Percentiles rank a stretch among this genome's conserved stretches.
Evolutionary conservation across 345 rosid species (phyloP).

Genomic region (Eucalyptus guilfoylei): DNA sequence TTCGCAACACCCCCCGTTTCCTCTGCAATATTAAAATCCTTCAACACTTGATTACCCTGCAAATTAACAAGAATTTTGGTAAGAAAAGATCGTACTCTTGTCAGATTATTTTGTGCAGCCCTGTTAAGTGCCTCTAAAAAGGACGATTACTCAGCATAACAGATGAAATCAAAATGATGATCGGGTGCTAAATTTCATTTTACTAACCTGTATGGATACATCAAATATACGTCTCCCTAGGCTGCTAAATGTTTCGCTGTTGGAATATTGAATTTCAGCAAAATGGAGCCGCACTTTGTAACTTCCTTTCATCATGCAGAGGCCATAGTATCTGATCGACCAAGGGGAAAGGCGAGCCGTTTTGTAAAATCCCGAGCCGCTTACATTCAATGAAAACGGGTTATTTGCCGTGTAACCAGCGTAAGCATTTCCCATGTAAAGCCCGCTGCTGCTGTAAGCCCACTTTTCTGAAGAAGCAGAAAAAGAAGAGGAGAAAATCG

Average conservation of each 20-base stretch:
- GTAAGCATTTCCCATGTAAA: not conserved
- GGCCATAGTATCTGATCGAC: slow-evolving; percentile 72
- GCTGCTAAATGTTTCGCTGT: slow-evolving; percentile 39
- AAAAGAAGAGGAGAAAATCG: slow-evolving; percentile 7
- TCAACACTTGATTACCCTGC: slow-evolving; percentile 42
- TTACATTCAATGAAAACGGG: slow-evolving; percentile 11
- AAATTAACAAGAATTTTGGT: not conserved
- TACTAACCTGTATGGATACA: slow-evolving; percentile 53
- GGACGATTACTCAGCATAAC: not conserved
- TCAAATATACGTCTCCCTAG: slow-evolving; percentile 63
- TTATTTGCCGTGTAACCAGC: slow-evolving; percentile 6
- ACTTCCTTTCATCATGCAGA: slow-evolving; percentile 45
- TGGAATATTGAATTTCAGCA: slow-evolving; percentile 74
- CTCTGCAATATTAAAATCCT: slow-evolving; percentile 53
- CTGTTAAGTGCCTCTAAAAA: not conserved
- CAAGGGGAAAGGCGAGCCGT: slow-evolving; percentile 63
- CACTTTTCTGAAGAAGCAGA: slow-evolving; percentile 12
- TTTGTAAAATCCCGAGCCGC: slow-evolving; percentile 18
- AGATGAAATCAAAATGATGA: not conserved
- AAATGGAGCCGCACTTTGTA: slow-evolving; percentile 69
- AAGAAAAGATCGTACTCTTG: not conserved
- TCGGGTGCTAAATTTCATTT: not conserved
- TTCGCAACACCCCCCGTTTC: slow-evolving; percentile 59
- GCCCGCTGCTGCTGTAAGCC: slow-evolving; percentile 76
- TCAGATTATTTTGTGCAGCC: not conserved